Percentiles rank a stretch among this genome's conserved stretches.
These are phyloP conservation scores for Nectriaceae sp. DNA, from an alignment of 2,329 filamentous ascomycete genomes.

Conservation along the genomic window DNA sequence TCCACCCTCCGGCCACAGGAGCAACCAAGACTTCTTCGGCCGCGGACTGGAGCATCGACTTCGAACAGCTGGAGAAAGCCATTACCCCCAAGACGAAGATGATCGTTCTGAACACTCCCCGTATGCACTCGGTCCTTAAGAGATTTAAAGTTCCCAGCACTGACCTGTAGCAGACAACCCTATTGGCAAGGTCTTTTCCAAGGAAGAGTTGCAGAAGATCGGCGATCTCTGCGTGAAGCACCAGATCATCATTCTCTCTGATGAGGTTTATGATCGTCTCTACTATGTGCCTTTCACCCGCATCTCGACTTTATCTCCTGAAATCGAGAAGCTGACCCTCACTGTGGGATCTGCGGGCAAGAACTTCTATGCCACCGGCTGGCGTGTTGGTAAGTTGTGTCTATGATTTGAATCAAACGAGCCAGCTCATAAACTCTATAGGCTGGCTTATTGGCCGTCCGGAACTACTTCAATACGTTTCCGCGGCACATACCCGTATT, in stretches of 20 bases:
- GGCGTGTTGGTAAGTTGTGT: constrained; percentile 70
- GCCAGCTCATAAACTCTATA: background rate
- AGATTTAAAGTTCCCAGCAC: background rate
- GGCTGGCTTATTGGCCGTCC: constrained; percentile 91
- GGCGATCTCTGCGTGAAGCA: constrained; percentile 89
- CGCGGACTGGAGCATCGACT: constrained; percentile 84
- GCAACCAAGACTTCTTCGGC: constrained; percentile 79
- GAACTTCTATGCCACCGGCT: constrained; percentile 97
- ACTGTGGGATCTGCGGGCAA: constrained; percentile 97
- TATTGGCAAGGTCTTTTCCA: constrained; percentile 92
- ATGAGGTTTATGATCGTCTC: constrained; percentile 92
- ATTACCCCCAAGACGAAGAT: constrained; percentile 91
- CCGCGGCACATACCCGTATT: constrained; percentile 91
- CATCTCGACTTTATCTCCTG: constrained; percentile 86
- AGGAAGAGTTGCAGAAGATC: constrained; percentile 79
- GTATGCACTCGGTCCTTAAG: constrained; percentile 30
- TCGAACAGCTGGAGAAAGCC: constrained; percentile 76
- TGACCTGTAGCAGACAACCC: constrained; percentile 69
- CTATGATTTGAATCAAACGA: background rate
- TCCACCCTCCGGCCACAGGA: constrained; percentile 84
- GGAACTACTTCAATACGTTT: constrained; percentile 86
- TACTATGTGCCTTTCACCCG: constrained; percentile 96
- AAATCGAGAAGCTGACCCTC: constrained; percentile 83
- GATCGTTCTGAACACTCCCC: constrained; percentile 85
- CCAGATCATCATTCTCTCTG: constrained; percentile 89